phyloP scores from a whole-genome alignment of 2,329 filamentous ascomycete genomes.

The Diaporthe australafricana region DNA sequence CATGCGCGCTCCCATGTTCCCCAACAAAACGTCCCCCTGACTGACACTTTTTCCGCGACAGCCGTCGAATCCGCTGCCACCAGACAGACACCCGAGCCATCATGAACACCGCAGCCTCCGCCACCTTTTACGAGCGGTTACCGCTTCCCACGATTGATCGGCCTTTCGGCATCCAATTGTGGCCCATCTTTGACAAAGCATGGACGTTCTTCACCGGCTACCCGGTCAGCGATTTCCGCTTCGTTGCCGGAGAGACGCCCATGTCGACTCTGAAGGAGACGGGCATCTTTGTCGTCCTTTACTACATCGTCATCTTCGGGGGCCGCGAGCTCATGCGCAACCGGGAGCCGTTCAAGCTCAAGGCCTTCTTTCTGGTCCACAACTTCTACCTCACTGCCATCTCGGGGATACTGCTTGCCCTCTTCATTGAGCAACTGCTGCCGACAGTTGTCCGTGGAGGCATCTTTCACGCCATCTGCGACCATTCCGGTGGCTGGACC shows the following conservation, averaged over 20 bases:
- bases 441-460: slow-evolving; percentile 84
- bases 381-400: slow-evolving; percentile 94
- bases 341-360: slow-evolving; percentile 86
- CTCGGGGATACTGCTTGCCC: slow-evolving; percentile 80
- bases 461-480: slow-evolving; percentile 90
- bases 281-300: slow-evolving; percentile 82
- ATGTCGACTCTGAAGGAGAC: slow-evolving; percentile 92
- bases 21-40: background rate
- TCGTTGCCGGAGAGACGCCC: slow-evolving; percentile 83
- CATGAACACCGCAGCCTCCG: slow-evolving; percentile 47
- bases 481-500: slow-evolving; percentile 88
- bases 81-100: slow-evolving; percentile 26
- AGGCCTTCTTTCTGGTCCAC: slow-evolving; percentile 91
- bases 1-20: background rate
- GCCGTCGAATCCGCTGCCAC: slow-evolving; percentile 1
- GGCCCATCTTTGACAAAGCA: slow-evolving; percentile 93
- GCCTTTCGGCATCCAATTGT: slow-evolving; percentile 90
- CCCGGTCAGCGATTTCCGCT: slow-evolving; percentile 86
- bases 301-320: slow-evolving; percentile 94
- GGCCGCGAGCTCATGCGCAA: slow-evolving; percentile 93
- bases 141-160: slow-evolving; percentile 86
- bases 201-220: slow-evolving; percentile 84
- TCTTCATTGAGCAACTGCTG: slow-evolving; percentile 92
- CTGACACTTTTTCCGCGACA: background rate
- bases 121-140: slow-evolving; percentile 65